Base-by-base conservation (phyloP, 331 rosid genomes). In the Quercus phellos region DNA sequence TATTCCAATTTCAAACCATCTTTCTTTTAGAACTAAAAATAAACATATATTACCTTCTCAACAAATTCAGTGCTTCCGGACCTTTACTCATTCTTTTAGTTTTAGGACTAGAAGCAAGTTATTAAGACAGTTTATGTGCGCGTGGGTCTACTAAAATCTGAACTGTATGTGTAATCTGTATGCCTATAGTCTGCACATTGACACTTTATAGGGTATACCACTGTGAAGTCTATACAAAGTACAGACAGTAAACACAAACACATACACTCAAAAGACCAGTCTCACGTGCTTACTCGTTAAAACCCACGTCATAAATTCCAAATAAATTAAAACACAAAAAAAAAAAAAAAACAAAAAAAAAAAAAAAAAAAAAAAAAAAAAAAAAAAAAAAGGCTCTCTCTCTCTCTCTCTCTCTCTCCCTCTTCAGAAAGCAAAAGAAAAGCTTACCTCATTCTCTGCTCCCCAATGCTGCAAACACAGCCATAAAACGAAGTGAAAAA, bases 391-490 rank as follows among this genome's bases (percentile, higher is more conserved):
- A 24, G 26, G 26, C 24, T 22, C 53, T 74, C 78, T 81, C 76
- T 74, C 72, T 75, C 77, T 73, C 11, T 7, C 9, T 38, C 46
- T 38, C 43, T 7, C 78, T 50, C 69, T 32, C 63, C 54, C 71
- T 27, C 76, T 42, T 68, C 38, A 30, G 77, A 91, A 85, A 83
- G 90, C 63, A 83, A 88, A 92, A 90, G 89, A 73, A 75, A 75
- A 85, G 79, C 78, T 26, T 80, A 50, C 38, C 60, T 66, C 76
- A 13, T 27, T 43, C 78, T 76, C 80, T 83, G 69, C 42, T 77
- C 22, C 77, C 83, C 90, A 78, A 90, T 74, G 85, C 85, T 67
- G 67, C 56, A 24, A 29, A 79, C 58, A 42, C 64, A 78, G 79
- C 84, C 80, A 77, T 73, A 51, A 80, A 84, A 84, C 87, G 82